Base-by-base conservation (phyloP, 148 eudicot genomes). In the Bassia scoparia region DNA sequence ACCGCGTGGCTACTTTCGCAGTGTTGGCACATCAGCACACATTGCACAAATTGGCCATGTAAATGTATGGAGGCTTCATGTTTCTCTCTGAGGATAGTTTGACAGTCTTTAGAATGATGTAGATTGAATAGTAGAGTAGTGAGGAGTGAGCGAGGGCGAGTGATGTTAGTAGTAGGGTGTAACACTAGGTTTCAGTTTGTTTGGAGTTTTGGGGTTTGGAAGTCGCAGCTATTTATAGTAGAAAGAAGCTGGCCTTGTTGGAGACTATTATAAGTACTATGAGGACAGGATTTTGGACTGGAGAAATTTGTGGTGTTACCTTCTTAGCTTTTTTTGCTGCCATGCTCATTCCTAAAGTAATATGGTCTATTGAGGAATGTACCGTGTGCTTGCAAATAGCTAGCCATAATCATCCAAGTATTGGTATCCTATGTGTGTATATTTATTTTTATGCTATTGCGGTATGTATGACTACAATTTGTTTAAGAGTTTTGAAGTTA, bases 11-110 rank as follows among this genome's bases (percentile, higher is more conserved):
- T 24, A 82, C 59, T 31, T 77, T 26, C 7, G 67, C 62, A 7
- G 75, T 61, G 62, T 75, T 81, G n/a, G 68, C 77, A 17, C 21
- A 84, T 68, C 38, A 85, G 41, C 69, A 82, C 62, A 31, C 67
- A 71, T 60, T 10, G 59, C 66, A 38, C 33, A 41, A 41, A 67
- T 31, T 18, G n/a, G 56, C 72, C 34, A 75, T 67, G 58, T 67
- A 56, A 20, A 17, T 50, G 53, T 41, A 18, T 29, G 43, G 46
- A 27, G 75, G 41, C 67, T 61, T 72, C 56, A 59, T 72, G 29
- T 55, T 68, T 24, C 0, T 9, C 37, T 48, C 16, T 5, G 55
- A 41, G 46, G 46, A 41, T 2, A 20, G 56, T 7, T 7, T 52
- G 5, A 4, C 3, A 18, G 56, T 52, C n/a, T 21, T 52, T 2